Evolutionary conservation across 192 early-diverging fungal genomes (phyloP), one percentile per base, ranked within the genome.

Genomic region (Umbelopsis isabellina): DNA sequence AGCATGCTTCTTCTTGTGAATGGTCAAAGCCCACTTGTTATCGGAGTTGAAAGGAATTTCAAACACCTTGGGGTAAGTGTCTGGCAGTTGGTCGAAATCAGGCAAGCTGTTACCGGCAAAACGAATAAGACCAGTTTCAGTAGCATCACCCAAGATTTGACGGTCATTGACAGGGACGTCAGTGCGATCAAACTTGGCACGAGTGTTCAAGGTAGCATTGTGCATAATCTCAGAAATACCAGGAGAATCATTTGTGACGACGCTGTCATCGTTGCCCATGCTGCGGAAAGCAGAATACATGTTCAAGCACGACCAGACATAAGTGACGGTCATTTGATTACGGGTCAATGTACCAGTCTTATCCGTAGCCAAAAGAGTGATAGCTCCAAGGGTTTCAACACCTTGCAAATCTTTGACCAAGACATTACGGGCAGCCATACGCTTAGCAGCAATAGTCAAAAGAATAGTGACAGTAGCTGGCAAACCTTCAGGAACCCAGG

Each of bases 331-430:
- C 97, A 98, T 98, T 79, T 97, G 95, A 78, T 97, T 98, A 67
- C 93, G 85, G 37, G 97, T 98, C 69, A 98, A 84, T 52, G 97
- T 98, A 66, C 97, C 97, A 13, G 97, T 97, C 78, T 98, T 98
- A 82, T 98, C 97, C 4, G 95, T 98, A 23, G 97, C 97, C 45
- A 98, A 87, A 21, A 97, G 82, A 37, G 97, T 98, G 69, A 98
- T 96, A 11, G 95, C 97, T 58, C 97, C 97, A 25, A 98, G 87
- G 15, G 97, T 98, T 76, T 98, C 97, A 15, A 98, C 97, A 76
- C 94, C 95, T 72, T 94, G 92, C 46, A 98, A 82, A 74, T 97
- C 94, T 77, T 98, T 98, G 75, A 98, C 97, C 35, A 98, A 84
- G 33, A 97, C 95, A 68, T 97, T 92, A 71, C 90, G 81, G 12